A percentile compares a stretch with the other conserved stretches of the same genome.
Conservation (phyloP, 169 alveolate genomes). For the Cytauxzoon felis region DNA sequence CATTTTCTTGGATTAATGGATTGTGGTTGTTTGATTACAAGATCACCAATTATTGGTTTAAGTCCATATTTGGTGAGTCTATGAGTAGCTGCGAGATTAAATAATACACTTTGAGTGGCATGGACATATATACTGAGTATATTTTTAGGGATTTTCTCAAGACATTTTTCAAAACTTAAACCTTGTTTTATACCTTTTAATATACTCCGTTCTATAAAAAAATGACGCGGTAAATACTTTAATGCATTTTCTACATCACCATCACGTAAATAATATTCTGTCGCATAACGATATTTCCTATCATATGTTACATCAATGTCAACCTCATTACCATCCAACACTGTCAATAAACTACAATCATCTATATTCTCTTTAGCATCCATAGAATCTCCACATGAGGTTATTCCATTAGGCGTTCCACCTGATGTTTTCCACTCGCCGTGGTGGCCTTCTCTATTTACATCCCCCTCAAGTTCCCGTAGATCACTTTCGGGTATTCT, state of each 20-base stretch:
- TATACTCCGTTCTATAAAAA: conserved; percentile 63
- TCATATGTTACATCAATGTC: neutral
- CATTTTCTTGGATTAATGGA: neutral
- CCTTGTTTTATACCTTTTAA: conserved; percentile 55
- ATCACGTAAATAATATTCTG: conserved; percentile 11
- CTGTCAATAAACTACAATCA: neutral
- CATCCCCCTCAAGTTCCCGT: too few relatives aligned
- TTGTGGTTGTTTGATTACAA: conserved; percentile 48
- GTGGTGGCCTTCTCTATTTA: too few relatives aligned
- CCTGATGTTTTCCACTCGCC: too few relatives aligned
- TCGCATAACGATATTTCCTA: conserved; percentile 1
- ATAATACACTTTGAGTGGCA: conserved; percentile 88
- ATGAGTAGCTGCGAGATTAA: conserved; percentile 81
- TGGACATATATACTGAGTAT: conserved; percentile 86
- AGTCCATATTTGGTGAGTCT: conserved; percentile 85
- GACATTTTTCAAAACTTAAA: conserved; percentile 72
- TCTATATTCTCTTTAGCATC: neutral
- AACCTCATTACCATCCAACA: neutral
- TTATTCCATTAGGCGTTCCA: neutral
- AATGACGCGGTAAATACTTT: conserved; percentile 1
- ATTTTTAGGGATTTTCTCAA: conserved; percentile 75
- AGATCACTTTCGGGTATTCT: too few relatives aligned
- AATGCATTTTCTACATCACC: conserved; percentile 3
- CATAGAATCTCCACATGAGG: neutral
- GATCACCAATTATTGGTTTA: conserved; percentile 71